These are phyloP conservation scores for Penicillium angulare DNA, from an alignment of 495 filamentous ascomycete genomes.

Conservation along the genomic window DNA sequence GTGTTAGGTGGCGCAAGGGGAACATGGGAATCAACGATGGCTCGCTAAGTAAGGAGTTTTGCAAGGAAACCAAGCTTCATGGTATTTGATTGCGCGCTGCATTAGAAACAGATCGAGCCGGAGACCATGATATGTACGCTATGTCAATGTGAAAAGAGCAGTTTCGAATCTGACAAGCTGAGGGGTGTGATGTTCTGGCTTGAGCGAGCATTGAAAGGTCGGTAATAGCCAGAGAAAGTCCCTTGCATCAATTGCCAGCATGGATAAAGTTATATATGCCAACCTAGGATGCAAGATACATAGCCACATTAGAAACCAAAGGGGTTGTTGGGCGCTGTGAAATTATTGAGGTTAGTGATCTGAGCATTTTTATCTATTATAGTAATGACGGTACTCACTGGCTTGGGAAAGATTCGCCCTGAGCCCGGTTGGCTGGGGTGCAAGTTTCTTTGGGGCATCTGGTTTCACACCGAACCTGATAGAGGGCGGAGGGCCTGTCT, in stretches of 20 bases:
- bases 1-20: background rate
- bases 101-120: background rate
- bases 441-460: conserved; percentile 68
- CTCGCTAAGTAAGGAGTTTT: conserved; percentile 20
- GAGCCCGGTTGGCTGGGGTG: conserved; percentile 84
- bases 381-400: conserved; percentile 61
- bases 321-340: conserved; percentile 80
- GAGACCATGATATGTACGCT: conserved; percentile 24
- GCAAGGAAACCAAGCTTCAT: conserved; percentile 9
- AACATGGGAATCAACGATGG: background rate
- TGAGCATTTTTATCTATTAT: background rate
- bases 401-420: conserved; percentile 89
- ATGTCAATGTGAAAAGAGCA: conserved; percentile 15
- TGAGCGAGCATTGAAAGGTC: background rate
- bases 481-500: conserved; percentile 90
- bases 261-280: conserved; percentile 18
- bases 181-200: conserved; percentile 13
- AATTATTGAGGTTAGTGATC: conserved; percentile 18
- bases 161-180: conserved; percentile 17
- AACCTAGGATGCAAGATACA: conserved; percentile 3
- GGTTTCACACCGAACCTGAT: conserved; percentile 80
- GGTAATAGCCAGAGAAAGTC: conserved; percentile 12
- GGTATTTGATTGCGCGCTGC: conserved; percentile 15
- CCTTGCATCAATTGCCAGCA: conserved; percentile 22
- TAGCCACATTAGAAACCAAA: conserved; percentile 73